Evolutionary conservation across 108 stramenopile genomes (phyloP).

Genomic region (Cyclotella baltica): DNA sequence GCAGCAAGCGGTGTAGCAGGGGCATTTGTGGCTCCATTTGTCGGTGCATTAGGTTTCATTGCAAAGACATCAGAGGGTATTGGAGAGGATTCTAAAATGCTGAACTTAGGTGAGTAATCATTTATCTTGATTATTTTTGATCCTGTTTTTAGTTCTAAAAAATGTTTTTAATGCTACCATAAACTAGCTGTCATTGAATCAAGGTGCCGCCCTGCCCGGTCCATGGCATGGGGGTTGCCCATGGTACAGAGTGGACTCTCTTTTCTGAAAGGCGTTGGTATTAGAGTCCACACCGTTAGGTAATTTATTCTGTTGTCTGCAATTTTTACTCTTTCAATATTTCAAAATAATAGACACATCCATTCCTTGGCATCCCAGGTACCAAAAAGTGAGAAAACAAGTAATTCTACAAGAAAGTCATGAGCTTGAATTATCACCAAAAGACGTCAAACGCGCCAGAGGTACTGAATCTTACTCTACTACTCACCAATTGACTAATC

Average conservation of each 20-base stretch:
- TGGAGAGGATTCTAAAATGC: slow-evolving; percentile 10
- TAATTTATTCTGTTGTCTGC: not conserved
- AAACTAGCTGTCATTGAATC: slow-evolving; percentile 36
- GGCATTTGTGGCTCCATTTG: slow-evolving; percentile 30
- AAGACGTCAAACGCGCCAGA: slow-evolving; percentile 31
- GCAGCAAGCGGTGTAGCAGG: slow-evolving; percentile 34
- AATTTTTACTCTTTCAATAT: too few relatives aligned
- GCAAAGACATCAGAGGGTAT: slow-evolving; percentile 33
- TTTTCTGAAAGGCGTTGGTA: slow-evolving; percentile 38
- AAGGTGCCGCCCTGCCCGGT: slow-evolving; percentile 39
- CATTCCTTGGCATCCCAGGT: too few relatives aligned
- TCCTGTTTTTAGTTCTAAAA: not conserved
- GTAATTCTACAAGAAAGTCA: slow-evolving; percentile 19
- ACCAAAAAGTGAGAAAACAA: slow-evolving; percentile 31
- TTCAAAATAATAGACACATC: too few relatives aligned
- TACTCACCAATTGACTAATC: not conserved
- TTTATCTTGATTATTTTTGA: not conserved
- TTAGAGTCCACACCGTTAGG: slow-evolving; percentile 38
- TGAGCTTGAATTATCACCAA: slow-evolving; percentile 34
- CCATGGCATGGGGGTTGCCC: slow-evolving; percentile 34
- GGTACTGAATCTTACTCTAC: slow-evolving; percentile 9
- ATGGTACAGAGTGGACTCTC: slow-evolving; percentile 17
- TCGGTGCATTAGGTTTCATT: slow-evolving; percentile 37
- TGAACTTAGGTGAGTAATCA: slow-evolving; percentile 20
- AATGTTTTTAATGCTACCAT: not conserved